Conservation (phyloP, 2,329 filamentous ascomycete genomes). For the Fusarium sp. region DNA sequence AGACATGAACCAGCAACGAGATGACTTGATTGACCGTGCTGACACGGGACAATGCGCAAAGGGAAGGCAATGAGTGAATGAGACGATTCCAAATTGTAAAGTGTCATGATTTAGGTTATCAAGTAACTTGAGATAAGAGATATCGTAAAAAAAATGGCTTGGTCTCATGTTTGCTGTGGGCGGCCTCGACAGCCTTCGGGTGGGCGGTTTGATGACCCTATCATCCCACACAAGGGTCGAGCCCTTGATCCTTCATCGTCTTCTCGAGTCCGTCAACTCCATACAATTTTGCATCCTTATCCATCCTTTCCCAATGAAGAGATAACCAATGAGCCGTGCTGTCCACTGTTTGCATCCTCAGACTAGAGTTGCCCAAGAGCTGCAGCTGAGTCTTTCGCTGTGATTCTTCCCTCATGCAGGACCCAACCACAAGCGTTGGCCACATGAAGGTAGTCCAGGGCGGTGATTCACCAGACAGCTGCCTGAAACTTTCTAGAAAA, state of each 20-base stretch:
- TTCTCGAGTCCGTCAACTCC: not conserved
- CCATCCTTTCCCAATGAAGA: slow-evolving; percentile 1
- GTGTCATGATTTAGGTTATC: not conserved
- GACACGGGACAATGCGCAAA: not conserved
- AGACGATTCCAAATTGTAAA: not conserved
- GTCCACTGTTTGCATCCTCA: slow-evolving; percentile 4
- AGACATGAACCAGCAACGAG: not conserved
- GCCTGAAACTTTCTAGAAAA: not conserved
- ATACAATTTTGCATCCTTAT: not conserved
- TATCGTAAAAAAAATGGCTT: not conserved
- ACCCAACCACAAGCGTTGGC: slow-evolving; percentile 5
- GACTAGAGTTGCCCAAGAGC: not conserved
- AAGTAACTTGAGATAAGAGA: not conserved
- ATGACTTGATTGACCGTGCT: not conserved
- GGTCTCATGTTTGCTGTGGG: not conserved
- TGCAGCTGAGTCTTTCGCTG: not conserved
- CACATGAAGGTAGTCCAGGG: slow-evolving; percentile 14
- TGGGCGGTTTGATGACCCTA: not conserved
- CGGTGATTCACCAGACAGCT: not conserved
- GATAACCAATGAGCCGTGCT: not conserved
- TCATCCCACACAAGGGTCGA: slow-evolving; percentile 1
- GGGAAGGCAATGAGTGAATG: not conserved
- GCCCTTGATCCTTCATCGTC: not conserved
- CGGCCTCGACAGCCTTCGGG: not conserved
- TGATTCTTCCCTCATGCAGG: not conserved